These are phyloP conservation scores for Naganishia randhawae DNA, from an alignment of 768 basidiomycete genomes.

Conservation along the genomic window DNA sequence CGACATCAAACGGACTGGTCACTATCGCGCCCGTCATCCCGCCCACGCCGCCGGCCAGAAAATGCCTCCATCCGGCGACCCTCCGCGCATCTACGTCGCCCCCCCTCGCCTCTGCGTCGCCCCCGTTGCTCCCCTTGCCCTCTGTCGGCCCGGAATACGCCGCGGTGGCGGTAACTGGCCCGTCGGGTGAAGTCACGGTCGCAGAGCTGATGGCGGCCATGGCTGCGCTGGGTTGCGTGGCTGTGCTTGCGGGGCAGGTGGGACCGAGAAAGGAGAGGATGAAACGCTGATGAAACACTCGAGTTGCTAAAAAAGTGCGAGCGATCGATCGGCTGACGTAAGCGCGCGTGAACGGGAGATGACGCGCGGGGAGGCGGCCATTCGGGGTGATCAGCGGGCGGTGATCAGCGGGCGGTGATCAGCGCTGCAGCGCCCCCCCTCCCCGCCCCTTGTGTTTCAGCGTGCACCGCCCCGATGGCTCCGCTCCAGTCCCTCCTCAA, in stretches of 20 bases:
- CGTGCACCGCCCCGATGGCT: neutral
- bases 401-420: neutral
- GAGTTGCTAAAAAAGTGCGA: neutral
- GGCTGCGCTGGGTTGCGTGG: no score
- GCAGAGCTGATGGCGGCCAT: slow-evolving; percentile 20
- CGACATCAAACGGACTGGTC: slow-evolving; percentile 95
- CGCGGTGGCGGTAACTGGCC: slow-evolving; percentile 20
- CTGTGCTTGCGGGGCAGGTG: no score
- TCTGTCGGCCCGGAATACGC: slow-evolving; percentile 17
- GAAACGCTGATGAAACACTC: no score
- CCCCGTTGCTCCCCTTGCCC: slow-evolving; percentile 1
- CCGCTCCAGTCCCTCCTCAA: slow-evolving; percentile 25
- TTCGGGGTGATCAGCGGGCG: no score
- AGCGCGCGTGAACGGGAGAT: neutral
- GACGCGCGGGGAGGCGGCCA: neutral
- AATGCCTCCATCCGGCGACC: slow-evolving; percentile 61
- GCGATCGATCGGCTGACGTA: neutral
- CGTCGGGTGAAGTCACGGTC: slow-evolving; percentile 5
- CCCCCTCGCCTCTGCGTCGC: slow-evolving; percentile 7
- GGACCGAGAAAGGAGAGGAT: neutral
- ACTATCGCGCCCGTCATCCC: slow-evolving; percentile 97
- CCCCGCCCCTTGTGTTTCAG: no score
- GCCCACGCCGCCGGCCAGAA: slow-evolving; percentile 75
- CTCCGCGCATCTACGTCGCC: slow-evolving; percentile 13
- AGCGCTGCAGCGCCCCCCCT: neutral